phyloP scores from a whole-genome alignment of 306 rosid species.

The Castanospermum australe region DNA sequence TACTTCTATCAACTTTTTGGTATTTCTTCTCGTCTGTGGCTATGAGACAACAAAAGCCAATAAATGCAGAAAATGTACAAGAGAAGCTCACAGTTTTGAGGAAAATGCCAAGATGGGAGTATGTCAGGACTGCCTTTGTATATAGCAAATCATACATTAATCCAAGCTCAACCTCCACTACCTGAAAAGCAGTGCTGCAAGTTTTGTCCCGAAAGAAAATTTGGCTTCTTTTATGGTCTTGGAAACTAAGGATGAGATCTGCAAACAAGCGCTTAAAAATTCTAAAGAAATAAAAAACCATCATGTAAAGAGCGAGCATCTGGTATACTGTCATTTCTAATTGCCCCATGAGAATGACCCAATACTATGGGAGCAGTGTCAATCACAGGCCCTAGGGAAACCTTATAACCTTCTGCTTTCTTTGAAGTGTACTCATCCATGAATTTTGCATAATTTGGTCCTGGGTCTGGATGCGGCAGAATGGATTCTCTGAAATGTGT shows the following conservation, averaged over 20 bases:
- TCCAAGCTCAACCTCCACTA: slow-evolving; percentile 56
- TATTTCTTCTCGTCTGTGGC: slow-evolving; percentile 9
- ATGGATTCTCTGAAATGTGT: slow-evolving; percentile 36
- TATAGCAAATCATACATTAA: slow-evolving; percentile 46
- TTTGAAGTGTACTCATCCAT: slow-evolving; percentile 24
- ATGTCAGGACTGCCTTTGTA: slow-evolving; percentile 36
- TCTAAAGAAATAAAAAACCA: too few relatives aligned
- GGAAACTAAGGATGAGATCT: slow-evolving; percentile 43
- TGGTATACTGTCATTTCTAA: too few relatives aligned
- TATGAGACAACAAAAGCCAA: too few relatives aligned
- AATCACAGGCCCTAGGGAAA: slow-evolving; percentile 19
- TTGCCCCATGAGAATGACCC: background rate
- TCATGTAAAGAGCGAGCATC: too few relatives aligned
- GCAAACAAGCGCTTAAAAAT: slow-evolving; percentile 40
- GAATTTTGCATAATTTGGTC: slow-evolving; percentile 33
- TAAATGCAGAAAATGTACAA: too few relatives aligned
- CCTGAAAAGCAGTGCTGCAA: slow-evolving; percentile 29
- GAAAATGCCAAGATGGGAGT: slow-evolving; percentile 12
- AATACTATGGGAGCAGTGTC: background rate
- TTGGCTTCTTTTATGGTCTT: slow-evolving; percentile 33
- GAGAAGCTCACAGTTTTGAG: too few relatives aligned
- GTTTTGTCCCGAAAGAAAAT: slow-evolving; percentile 16
- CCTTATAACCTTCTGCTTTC: slow-evolving; percentile 38
- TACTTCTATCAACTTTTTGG: background rate
- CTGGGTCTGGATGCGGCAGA: slow-evolving; percentile 37